Evolutionary conservation across 2,329 filamentous ascomycete species (phyloP), one percentile per base, ranked within the genome.

Genomic region (Scytalidium lignicola): DNA sequence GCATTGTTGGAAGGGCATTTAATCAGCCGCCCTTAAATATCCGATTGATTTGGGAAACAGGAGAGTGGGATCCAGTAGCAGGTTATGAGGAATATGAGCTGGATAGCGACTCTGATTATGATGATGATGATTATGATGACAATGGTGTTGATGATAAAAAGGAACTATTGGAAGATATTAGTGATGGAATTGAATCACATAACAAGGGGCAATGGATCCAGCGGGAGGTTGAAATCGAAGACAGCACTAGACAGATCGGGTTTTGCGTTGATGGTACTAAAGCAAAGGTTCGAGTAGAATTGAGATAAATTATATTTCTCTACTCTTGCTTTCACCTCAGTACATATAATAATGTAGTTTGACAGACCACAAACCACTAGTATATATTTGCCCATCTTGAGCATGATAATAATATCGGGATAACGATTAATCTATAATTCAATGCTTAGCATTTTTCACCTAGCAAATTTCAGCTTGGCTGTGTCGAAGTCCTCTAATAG

Each of bases 41-140:
- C 52, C 76, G 74, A 39, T 66, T 97, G 44, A 71, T 93, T 1
- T 95, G 89, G 86, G 90, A 96, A 70, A 96, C 90, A 8, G 88
- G 89, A 18, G 91, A 96, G 66, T 89, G 86, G 82, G 90, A 96
- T 65, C 88, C 88, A 0, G 83, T 90, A 0, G 78, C 78, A 8
- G 76, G 79, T 52, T 79, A 82, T 57, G 76, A 82, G 53, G 75
- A 80, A 3, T 75, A 77, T 23, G 80, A 80, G 41, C 76, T 70
- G 47, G 74, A 73, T 41, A 73, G 73, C 42, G 75, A 72, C 56
- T 77, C 75, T 42, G 77, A 78, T 23, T 76, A 78, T 6, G 73
- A 74, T 5, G 15, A 17, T 13, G n/a, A 37, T 5, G 32, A 13
- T n/a, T n/a, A n/a, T 37, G 70, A 69, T 2, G 65, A 68, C 40